These are phyloP conservation scores for Wickerhamomyces sp. DNA, from an alignment of 1,139 yeast genomes.

Conservation along the genomic window DNA sequence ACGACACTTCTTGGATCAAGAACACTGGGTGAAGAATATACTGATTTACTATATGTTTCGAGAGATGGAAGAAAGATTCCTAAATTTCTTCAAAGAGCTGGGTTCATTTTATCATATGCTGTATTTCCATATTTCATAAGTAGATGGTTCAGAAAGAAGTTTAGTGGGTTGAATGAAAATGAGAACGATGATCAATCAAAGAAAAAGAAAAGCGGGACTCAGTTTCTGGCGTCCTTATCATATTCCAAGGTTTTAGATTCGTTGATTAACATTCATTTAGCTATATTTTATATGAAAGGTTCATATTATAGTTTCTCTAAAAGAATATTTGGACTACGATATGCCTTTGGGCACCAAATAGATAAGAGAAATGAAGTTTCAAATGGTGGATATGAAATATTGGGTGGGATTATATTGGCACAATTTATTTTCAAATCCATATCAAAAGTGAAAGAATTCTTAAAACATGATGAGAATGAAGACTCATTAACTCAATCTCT, in stretches of 20 bases:
- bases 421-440: conserved; percentile 50
- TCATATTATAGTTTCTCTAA: conserved; percentile 74
- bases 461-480: conserved; percentile 1
- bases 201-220: conserved; percentile 9
- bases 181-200: conserved; percentile 25
- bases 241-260: conserved; percentile 47
- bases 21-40: conserved; percentile 92
- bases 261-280: conserved; percentile 64
- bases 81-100: conserved; percentile 38
- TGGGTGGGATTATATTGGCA: conserved; percentile 65
- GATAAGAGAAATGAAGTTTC: conserved; percentile 36
- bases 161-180: conserved; percentile 8
- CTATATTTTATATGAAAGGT: conserved; percentile 78
- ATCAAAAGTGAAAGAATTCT: conserved; percentile 9
- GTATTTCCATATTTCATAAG: conserved; percentile 50
- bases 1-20: conserved; percentile 76
- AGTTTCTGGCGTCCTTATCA: conserved; percentile 13
- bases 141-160: conserved; percentile 21
- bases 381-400: conserved; percentile 66
- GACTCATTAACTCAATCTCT: conserved; percentile 4
- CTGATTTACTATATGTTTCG: conserved; percentile 70
- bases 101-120: conserved; percentile 52
- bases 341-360: conserved; percentile 65
- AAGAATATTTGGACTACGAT: conserved; percentile 73
- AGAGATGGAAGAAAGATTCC: conserved; percentile 51